Percentiles rank a stretch among this genome's conserved stretches.
phyloP scores from a whole-genome alignment of 1,139 yeast species.

The Yamadazyma kanchanaburiensis region DNA sequence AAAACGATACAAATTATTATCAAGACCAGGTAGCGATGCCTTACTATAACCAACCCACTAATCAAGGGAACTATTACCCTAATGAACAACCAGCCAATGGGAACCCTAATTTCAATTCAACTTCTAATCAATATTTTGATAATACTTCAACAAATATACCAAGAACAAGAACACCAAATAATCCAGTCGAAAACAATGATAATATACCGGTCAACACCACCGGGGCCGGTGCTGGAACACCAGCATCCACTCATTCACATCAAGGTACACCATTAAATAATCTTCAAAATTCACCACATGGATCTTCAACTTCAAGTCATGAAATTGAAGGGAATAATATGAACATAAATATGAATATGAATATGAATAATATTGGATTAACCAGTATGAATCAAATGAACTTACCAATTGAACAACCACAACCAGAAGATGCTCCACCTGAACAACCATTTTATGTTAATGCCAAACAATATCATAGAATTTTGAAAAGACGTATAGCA shows the following conservation, averaged over 20 bases:
- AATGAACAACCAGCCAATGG: too few species aligned
- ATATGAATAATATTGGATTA: constrained; percentile 3
- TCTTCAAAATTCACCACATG: constrained; percentile 8
- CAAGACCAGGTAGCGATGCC: constrained; percentile 26
- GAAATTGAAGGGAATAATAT: constrained; percentile 2
- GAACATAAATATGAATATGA: constrained; percentile 5
- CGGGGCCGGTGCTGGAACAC: neutral
- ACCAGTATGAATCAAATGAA: constrained; percentile 1
- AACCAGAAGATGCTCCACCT: constrained; percentile 13
- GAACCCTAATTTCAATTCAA: too few species aligned
- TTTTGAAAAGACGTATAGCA: constrained; percentile 87
- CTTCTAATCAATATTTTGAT: too few species aligned
- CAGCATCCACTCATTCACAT: constrained; percentile 1
- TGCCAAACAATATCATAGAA: constrained; percentile 96
- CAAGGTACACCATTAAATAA: constrained; percentile 1
- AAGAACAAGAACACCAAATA: too few species aligned
- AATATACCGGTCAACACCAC: neutral
- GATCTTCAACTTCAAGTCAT: constrained; percentile 8
- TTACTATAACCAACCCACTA: constrained; percentile 23
- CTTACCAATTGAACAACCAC: constrained; percentile 7
- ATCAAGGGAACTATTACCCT: too few species aligned
- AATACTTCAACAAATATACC: too few species aligned
- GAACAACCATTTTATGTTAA: constrained; percentile 97
- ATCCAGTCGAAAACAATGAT: too few species aligned
- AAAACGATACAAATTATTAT: constrained; percentile 27